Evolutionary conservation across 768 basidiomycete species (phyloP), one percentile per base, ranked within the genome.

Genomic region (Tubosaeta brunneosetosa): DNA sequence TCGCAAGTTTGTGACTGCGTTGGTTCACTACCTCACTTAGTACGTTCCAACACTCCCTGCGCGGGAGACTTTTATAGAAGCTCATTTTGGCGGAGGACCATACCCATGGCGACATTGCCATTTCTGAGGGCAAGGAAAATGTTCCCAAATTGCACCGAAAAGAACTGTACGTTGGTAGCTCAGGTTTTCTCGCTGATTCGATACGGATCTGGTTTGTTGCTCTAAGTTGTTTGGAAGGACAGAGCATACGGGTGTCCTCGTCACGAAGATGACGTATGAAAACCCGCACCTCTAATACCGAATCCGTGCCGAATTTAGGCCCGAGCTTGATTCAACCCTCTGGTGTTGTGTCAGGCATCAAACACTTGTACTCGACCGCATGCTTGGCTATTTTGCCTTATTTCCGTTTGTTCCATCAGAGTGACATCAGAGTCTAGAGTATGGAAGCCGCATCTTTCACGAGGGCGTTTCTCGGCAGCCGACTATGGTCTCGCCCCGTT

Each of bases 11-110:
- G 48, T 61, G 22, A 54, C 60, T 4, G 55, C 64, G 12, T 68
- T 57, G 40, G 57, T 68, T 16, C 66, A 68, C 54, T 66, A 68
- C 29, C 16, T 47, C 49, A 51, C 66, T n/a, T 66, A n/a, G n/a
- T n/a, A 64, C 16, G 43, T 53, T 40, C 34, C 60, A n/a, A n/a
- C n/a, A 16, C 62, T 70, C 42, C 60, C 66, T 37, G 58, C 68
- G 25, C 56, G 49, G 37, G 59, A 61, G 40, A 68, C 62, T 6
- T 68, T 59, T 40, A 58, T 66, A 61, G 33, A 52, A 57, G 19
- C 64, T 62, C 31, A 54, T 70, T 44, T 60, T 57, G 1, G 61
- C 56, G 14, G 59, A 68, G 22, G 64, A 38, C 34, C 36, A 31
- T 31, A 25, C 32, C 41, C 22, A 19, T 17, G 41, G 14, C n/a